Evolutionary conservation across 169 alveolate species (phyloP).

Genomic region (Plasmodium reichenowi): DNA sequence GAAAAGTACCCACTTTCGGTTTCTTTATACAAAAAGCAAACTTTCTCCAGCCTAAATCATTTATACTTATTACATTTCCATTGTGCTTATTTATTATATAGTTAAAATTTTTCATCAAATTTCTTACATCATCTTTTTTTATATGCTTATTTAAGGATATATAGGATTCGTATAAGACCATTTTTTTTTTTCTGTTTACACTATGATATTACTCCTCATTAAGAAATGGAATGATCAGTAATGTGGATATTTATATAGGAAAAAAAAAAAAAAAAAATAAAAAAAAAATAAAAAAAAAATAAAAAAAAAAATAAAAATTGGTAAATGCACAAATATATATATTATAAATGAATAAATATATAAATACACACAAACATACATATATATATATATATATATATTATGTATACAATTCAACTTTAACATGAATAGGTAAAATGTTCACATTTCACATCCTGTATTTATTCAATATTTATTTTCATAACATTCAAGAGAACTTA

Average conservation of each 20-base stretch:
- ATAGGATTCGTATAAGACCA: constrained; percentile 75
- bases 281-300: neutral
- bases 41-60: constrained; percentile 77
- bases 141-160: constrained; percentile 67
- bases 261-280: neutral
- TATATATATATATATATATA: too few species aligned
- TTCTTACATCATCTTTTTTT: constrained; percentile 72
- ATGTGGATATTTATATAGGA: too few species aligned
- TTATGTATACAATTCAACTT: too few species aligned
- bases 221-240: neutral
- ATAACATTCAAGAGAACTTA: too few species aligned
- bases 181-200: constrained; percentile 6
- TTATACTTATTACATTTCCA: constrained; percentile 72
- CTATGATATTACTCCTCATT: neutral
- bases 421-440: too few species aligned
- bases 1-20: constrained; percentile 86
- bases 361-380: too few species aligned
- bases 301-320: neutral
- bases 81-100: constrained; percentile 64
- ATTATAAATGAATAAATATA: too few species aligned
- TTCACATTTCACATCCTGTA: too few species aligned
- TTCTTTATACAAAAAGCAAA: constrained; percentile 81
- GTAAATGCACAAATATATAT: neutral
- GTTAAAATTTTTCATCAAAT: constrained; percentile 74
- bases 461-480: too few species aligned